phyloP scores from a whole-genome alignment of 192 early-diverging fungal species.

The Chytriomyces sp. region DNA sequence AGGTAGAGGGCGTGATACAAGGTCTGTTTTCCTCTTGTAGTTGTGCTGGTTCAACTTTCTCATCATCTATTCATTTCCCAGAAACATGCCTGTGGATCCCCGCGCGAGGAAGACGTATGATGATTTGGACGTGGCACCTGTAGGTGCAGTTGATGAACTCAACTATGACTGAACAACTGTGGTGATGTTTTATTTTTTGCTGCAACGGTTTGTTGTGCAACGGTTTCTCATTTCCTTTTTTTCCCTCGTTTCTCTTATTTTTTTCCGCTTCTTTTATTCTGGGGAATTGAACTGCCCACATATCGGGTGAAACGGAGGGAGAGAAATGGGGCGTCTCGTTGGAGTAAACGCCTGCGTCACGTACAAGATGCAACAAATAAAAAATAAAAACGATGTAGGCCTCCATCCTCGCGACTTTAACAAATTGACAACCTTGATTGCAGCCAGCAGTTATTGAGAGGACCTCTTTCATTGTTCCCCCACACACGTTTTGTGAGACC shows the following conservation, averaged over 20 bases:
- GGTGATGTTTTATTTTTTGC: background rate
- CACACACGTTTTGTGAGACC: too few relatives aligned
- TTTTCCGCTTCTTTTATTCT: background rate
- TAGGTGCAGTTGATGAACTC: conserved; percentile 24
- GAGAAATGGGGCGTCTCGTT: too few relatives aligned
- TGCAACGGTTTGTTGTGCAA: background rate
- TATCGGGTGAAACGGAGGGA: background rate
- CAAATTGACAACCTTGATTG: too few relatives aligned
- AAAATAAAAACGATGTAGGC: too few relatives aligned
- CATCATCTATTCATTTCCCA: background rate
- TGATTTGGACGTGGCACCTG: conserved; percentile 35
- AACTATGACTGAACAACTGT: conserved; percentile 25
- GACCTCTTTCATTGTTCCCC: too few relatives aligned
- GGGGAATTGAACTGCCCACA: background rate
- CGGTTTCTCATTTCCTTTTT: background rate
- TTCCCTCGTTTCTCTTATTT: background rate
- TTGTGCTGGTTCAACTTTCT: too few relatives aligned
- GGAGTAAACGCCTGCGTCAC: too few relatives aligned
- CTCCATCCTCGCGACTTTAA: too few relatives aligned
- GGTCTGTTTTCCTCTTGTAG: too few relatives aligned
- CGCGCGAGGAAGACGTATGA: conserved; percentile 33
- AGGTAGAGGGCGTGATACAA: conserved; percentile 14
- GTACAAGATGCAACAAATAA: too few relatives aligned
- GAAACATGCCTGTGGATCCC: conserved; percentile 21
- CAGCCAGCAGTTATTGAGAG: too few relatives aligned